Conservation (phyloP, 2,329 filamentous ascomycete genomes). For the Ophiobolus disseminans region DNA sequence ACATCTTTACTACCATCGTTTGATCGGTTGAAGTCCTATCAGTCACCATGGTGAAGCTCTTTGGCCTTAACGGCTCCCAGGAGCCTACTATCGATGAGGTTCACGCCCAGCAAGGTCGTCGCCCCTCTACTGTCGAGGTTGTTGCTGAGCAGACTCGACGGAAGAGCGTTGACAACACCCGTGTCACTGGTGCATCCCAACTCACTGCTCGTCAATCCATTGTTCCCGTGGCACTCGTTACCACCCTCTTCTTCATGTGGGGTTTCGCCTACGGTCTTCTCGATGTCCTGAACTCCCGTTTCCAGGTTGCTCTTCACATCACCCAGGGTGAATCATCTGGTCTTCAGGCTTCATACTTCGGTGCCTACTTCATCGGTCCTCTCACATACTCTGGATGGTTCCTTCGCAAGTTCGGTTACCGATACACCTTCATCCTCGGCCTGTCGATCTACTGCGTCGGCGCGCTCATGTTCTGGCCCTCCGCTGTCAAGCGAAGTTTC, state of each 20-base stretch:
- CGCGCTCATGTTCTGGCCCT: constrained; percentile 86
- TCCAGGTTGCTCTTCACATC: constrained; percentile 52
- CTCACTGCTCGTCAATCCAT: constrained; percentile 56
- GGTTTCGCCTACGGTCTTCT: constrained; percentile 56
- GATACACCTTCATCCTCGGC: constrained; percentile 79
- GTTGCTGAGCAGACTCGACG: constrained; percentile 40
- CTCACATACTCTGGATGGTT: constrained; percentile 64
- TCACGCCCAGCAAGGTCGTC: constrained; percentile 46
- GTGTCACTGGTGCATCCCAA: constrained; percentile 46
- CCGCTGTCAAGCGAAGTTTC: constrained; percentile 74
- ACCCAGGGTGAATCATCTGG: constrained; percentile 65
- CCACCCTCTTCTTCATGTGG: constrained; percentile 61
- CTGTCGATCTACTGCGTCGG: constrained; percentile 70
- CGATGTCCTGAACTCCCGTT: constrained; percentile 55
- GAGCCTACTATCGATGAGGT: constrained; percentile 47
- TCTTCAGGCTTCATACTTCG: constrained; percentile 70
- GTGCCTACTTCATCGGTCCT: constrained; percentile 62
- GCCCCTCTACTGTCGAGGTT: constrained; percentile 45
- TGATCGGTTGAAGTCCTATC: not conserved
- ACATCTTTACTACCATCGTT: too few species aligned
- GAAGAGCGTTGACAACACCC: constrained; percentile 45
- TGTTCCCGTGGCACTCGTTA: constrained; percentile 57
- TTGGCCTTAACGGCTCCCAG: constrained; percentile 33
- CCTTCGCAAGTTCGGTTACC: constrained; percentile 77
- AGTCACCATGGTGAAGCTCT: constrained; percentile 34